A percentile compares a stretch with the other conserved stretches of the same genome.
phyloP scores from a whole-genome alignment of 1,139 yeast species.

The Blastobotrys arbuscula region DNA sequence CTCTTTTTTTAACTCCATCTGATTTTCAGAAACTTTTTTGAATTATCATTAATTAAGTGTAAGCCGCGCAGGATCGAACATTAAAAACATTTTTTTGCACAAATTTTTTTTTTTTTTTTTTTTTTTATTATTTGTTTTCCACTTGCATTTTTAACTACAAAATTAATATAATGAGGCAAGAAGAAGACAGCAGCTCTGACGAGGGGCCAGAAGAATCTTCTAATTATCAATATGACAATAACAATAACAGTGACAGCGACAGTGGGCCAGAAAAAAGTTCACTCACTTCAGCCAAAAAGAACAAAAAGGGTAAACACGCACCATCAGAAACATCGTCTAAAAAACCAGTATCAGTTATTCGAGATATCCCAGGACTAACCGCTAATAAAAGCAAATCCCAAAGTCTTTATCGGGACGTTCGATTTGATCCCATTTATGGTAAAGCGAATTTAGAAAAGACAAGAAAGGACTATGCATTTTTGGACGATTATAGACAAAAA shows the following conservation, averaged over 20 bases:
- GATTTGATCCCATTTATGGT: slow-evolving; percentile 89
- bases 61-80: not conserved
- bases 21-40: not conserved
- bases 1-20: not conserved
- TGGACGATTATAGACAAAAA: slow-evolving; percentile 74
- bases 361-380: slow-evolving; percentile 67
- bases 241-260: slow-evolving; percentile 21
- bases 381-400: slow-evolving; percentile 33
- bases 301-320: slow-evolving; percentile 55
- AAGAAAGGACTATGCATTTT: slow-evolving; percentile 72
- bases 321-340: slow-evolving; percentile 72
- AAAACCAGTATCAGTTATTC: slow-evolving; percentile 59
- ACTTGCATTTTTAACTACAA: not conserved
- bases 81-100: no score
- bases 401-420: slow-evolving; percentile 62
- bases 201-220: not conserved
- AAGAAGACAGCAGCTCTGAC: not conserved
- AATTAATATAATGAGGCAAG: not conserved
- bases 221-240: no score
- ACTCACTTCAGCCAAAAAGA: slow-evolving; percentile 13
- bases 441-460: slow-evolving; percentile 61
- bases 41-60: no score
- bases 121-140: not conserved
- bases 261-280: slow-evolving; percentile 18
- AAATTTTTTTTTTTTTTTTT: not conserved